Conservation (phyloP, 2,329 filamentous ascomycete genomes). For the Phoma sp. region DNA sequence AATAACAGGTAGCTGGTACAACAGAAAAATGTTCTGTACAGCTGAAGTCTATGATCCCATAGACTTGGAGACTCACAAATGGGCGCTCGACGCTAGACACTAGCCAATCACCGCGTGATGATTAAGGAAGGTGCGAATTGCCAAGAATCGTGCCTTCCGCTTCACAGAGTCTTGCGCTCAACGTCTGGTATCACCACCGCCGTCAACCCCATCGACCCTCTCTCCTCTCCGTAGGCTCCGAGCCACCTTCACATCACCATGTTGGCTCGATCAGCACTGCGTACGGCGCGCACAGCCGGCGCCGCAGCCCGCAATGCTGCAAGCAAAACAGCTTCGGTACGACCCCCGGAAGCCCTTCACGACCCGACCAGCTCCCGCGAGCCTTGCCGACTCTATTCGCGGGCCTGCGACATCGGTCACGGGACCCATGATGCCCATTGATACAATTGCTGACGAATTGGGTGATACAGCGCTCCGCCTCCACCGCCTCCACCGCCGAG, state of each 20-base stretch:
- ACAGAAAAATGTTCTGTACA: background rate
- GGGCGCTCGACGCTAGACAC: background rate
- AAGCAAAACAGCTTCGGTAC: conserved; percentile 56
- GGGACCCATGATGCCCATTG: conserved; percentile 34
- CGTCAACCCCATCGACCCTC: conserved; percentile 46
- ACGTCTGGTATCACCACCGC: conserved; percentile 36
- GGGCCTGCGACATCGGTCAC: conserved; percentile 16
- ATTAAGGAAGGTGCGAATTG: conserved; percentile 1
- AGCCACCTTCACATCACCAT: conserved; percentile 65
- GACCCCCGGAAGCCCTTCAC: conserved; percentile 37
- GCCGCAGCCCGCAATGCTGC: conserved; percentile 72
- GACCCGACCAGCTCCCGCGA: conserved; percentile 34
- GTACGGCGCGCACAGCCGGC: conserved; percentile 84
- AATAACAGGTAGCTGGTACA: background rate
- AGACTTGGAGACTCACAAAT: background rate
- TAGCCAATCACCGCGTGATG: conserved; percentile 11
- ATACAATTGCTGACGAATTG: conserved; percentile 40
- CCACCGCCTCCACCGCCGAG: conserved; percentile 72
- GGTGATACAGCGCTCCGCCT: conserved; percentile 62
- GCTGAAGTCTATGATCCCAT: conserved; percentile 13
- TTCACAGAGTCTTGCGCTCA: conserved; percentile 12
- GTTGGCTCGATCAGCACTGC: conserved; percentile 92
- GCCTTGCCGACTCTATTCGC: conserved; percentile 33
- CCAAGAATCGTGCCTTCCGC: background rate
- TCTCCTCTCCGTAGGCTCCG: conserved; percentile 40